Percentiles rank a stretch among this genome's conserved stretches.
Evolutionary conservation across 176 grass and related monocot species (phyloP).

Genomic region (Ensete ventricosum): DNA sequence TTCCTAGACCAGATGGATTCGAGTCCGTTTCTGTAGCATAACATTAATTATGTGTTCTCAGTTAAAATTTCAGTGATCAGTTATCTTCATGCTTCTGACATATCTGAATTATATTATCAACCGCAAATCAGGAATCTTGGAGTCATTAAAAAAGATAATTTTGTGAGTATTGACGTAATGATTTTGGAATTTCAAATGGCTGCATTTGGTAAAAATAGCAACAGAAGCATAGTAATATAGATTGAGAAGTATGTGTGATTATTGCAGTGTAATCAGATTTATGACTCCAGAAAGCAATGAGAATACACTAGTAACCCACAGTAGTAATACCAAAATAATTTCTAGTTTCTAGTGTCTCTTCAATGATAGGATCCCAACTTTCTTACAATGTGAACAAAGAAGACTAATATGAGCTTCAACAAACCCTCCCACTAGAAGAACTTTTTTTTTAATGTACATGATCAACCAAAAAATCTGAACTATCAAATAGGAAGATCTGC

Average conservation of each 20-base stretch:
- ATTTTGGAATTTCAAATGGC: not conserved
- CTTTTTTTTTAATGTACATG: not conserved
- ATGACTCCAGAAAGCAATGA: not conserved
- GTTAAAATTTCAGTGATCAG: conserved; percentile 41
- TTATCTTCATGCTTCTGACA: conserved; percentile 35
- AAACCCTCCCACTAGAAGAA: not conserved
- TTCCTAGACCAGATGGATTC: conserved; percentile 67
- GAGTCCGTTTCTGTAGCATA: conserved; percentile 79
- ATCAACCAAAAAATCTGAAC: not conserved
- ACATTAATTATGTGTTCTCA: conserved; percentile 53
- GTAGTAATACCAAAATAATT: too few species aligned
- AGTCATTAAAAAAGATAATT: conserved; percentile 27
- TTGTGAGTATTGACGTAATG: not conserved
- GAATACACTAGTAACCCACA: not conserved
- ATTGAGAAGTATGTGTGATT: not conserved
- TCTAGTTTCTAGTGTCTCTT: too few species aligned
- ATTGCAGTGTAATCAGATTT: not conserved
- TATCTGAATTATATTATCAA: conserved; percentile 7
- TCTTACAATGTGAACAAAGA: not conserved
- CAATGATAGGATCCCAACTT: not conserved
- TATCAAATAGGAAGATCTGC: not conserved
- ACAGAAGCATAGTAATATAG: not conserved
- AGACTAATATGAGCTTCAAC: too few species aligned
- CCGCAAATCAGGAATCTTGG: conserved; percentile 2
- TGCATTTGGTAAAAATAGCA: not conserved